Base-by-base conservation (phyloP, 345 rosid species). In the Salix arbutifolia region DNA sequence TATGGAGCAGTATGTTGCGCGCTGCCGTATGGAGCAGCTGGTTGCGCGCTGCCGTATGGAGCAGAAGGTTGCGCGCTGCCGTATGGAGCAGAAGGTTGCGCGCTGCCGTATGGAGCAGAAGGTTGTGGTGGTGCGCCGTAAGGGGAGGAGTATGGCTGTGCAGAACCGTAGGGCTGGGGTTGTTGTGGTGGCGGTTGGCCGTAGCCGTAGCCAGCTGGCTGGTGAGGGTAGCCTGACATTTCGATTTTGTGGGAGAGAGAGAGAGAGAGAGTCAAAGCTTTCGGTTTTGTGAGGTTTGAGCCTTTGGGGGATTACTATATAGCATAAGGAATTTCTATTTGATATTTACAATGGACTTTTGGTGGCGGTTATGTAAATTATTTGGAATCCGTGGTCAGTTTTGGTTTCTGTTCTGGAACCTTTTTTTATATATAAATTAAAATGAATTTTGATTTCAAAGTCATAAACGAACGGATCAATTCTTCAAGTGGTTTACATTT, bases 151-250 rank as follows among this genome's bases (percentile, higher is more conserved):
- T 86, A 80, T 8, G 82, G 85, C 33, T 83, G 71, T 3, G 90
- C 69, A n/a, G 85, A 77, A 12, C 88, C 88, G 76, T 88, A 87
- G 30, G 44, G 73, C 12, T 82, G 85, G 42, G 61, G 37, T n/a
- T 82, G 85, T 46, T 83, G 17, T 25, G 87, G 74, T 35, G 87
- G 84, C 65, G 87, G 25, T 65, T 81, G 48, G 69, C 91, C 92
- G 86, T 93, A 92, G 60, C 90, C 90, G 76, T 86, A 89, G 75
- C 90, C 86, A 37, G 92, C 75, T 8, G 86, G 86, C 65, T 50
- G 82, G 1, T 83, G 84, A 53, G 87, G 87, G 76, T 89, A 87
- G 46, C 91, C 87, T 38, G 87, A 79, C 91, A 89, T 89, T 58
- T 58, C 64, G 14, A 9, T 58, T n/a, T 1, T 3, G 2, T 6